Evolutionary conservation across 78 protist species (phyloP).

Genomic region (Parvularia atlantis): DNA sequence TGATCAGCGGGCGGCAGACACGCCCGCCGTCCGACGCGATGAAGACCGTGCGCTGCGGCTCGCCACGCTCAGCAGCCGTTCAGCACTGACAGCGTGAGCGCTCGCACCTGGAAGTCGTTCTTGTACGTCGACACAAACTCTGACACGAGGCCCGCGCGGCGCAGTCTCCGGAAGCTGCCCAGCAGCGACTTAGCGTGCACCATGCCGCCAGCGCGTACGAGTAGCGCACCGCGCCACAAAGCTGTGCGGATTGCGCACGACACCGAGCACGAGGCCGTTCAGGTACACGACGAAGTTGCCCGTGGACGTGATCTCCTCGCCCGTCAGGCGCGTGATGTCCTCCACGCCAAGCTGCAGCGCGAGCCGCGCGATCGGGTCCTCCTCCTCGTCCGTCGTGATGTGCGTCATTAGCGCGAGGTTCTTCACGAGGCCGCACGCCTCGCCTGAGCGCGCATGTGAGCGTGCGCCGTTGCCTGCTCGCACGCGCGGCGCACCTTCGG

Average conservation of each 20-base stretch:
- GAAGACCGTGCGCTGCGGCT: slow-evolving; percentile 49
- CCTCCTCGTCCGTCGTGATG: slow-evolving; percentile 84
- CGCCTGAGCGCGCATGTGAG: no score
- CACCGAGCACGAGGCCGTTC: slow-evolving; percentile 89
- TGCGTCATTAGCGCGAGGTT: slow-evolving; percentile 95
- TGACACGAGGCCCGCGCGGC: slow-evolving; percentile 69
- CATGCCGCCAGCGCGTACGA: not conserved
- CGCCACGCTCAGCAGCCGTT: not conserved
- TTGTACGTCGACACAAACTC: slow-evolving; percentile 76
- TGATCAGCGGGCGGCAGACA: slow-evolving; percentile 67
- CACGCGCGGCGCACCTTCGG: no score
- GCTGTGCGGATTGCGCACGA: slow-evolving; percentile 73
- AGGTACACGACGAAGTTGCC: slow-evolving; percentile 58
- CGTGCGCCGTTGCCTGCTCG: no score
- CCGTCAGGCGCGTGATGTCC: slow-evolving; percentile 30
- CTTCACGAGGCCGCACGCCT: slow-evolving; percentile 98
- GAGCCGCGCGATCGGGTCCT: slow-evolving; percentile 34
- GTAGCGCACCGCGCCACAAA: not conserved
- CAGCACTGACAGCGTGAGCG: not conserved
- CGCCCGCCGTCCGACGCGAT: slow-evolving; percentile 97
- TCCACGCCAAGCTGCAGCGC: slow-evolving; percentile 82
- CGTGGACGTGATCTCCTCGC: slow-evolving; percentile 49
- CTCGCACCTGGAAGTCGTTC: slow-evolving; percentile 12
- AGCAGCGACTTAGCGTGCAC: not conserved
- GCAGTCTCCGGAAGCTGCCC: slow-evolving; percentile 39